phyloP scores from a whole-genome alignment of 805 yeast genomes.

The Suhomyces kilbournensis region DNA sequence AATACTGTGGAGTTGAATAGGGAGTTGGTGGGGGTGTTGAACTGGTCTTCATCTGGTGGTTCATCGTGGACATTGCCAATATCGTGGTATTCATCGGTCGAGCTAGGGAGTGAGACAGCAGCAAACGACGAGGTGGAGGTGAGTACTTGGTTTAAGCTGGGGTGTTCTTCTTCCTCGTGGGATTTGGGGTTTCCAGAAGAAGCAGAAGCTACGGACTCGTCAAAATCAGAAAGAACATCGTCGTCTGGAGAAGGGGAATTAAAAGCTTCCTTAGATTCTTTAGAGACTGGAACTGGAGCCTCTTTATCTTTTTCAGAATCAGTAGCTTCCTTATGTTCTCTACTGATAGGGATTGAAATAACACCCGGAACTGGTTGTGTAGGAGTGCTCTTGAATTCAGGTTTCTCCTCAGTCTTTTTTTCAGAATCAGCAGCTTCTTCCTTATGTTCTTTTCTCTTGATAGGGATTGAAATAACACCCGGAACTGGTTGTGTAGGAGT shows the following conservation, averaged over 20 bases:
- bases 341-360: background rate
- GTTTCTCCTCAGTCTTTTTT: background rate
- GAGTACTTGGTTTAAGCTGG: slow-evolving; percentile 20
- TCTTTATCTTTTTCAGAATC: too few relatives aligned
- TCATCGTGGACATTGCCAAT: slow-evolving; percentile 10
- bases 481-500: background rate
- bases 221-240: slow-evolving; percentile 10
- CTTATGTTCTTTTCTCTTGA: background rate
- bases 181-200: background rate
- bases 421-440: too few relatives aligned
- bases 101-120: slow-evolving; percentile 31
- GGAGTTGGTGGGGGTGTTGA: slow-evolving; percentile 25
- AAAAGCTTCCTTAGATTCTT: too few relatives aligned
- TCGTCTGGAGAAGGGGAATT: slow-evolving; percentile 3
- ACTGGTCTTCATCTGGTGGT: slow-evolving; percentile 12
- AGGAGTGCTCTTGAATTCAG: background rate
- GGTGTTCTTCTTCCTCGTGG: background rate
- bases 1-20: slow-evolving; percentile 12
- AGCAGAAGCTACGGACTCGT: slow-evolving; percentile 5
- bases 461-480: background rate
- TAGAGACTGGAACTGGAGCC: too few relatives aligned
- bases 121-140: slow-evolving; percentile 37
- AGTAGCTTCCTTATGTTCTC: too few relatives aligned
- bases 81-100: slow-evolving; percentile 16
- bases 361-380: background rate